Percentiles rank a stretch among this genome's conserved stretches.
Evolutionary conservation across 306 rosid genomes (phyloP).

Genomic region (Vicia villosa): DNA sequence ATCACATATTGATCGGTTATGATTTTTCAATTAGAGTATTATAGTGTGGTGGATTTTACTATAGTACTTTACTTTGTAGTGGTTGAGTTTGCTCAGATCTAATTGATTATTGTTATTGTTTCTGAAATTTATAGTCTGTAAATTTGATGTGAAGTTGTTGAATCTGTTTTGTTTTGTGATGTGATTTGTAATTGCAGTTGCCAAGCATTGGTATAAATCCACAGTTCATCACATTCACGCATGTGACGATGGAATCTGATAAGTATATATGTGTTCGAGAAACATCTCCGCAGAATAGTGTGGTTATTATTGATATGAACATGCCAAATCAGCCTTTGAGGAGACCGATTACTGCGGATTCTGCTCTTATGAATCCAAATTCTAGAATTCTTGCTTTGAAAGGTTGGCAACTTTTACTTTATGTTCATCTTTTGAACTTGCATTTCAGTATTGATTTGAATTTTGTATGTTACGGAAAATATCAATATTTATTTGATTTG

Average conservation of each 20-base stretch:
- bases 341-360: conserved; percentile 96
- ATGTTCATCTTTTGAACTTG: background rate
- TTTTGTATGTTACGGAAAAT: background rate
- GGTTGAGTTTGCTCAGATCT: conserved; percentile 52
- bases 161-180: conserved; percentile 35
- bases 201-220: conserved; percentile 90
- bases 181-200: conserved; percentile 66
- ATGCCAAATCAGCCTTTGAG: conserved; percentile 95
- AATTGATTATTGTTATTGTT: conserved; percentile 17
- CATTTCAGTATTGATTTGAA: conserved; percentile 2
- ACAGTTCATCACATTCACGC: conserved; percentile 91
- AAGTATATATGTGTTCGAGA: conserved; percentile 95
- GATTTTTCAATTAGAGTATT: conserved; percentile 19
- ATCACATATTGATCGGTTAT: too few relatives aligned
- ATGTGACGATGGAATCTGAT: conserved; percentile 96
- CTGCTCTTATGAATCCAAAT: conserved; percentile 98
- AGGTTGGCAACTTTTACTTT: conserved; percentile 50
- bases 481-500: conserved; percentile 4
- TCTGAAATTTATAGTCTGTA: conserved; percentile 47
- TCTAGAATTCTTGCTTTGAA: conserved; percentile 90
- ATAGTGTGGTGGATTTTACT: conserved; percentile 28
- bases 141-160: conserved; percentile 27
- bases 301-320: conserved; percentile 89
- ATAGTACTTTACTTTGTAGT: conserved; percentile 2
- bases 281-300: conserved; percentile 90